A percentile compares a stretch with the other conserved stretches of the same genome.
Conservation (phyloP, 495 filamentous ascomycete genomes). For the Staphylotrichum tortipilum region DNA sequence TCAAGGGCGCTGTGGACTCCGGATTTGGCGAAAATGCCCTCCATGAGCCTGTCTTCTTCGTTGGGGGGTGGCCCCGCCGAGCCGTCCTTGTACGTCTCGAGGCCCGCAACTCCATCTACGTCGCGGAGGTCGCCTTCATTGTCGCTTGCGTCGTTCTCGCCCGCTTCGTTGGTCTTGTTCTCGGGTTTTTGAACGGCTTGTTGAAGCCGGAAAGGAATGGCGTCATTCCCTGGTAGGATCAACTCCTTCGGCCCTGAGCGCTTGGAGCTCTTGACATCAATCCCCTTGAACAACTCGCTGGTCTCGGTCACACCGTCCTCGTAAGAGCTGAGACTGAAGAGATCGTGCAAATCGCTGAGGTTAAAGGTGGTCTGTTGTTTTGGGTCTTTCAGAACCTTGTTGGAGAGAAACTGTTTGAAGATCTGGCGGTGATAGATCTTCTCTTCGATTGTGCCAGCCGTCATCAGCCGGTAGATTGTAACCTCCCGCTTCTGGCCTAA, state of each 20-base stretch:
- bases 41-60: slow-evolving; percentile 63
- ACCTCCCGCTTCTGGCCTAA: slow-evolving; percentile 91
- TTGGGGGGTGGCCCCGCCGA: slow-evolving; percentile 16
- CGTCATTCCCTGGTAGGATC: slow-evolving; percentile 15
- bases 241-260: slow-evolving; percentile 32
- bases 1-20: slow-evolving; percentile 79
- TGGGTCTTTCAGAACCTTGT: slow-evolving; percentile 88
- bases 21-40: slow-evolving; percentile 75
- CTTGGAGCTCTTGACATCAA: slow-evolving; percentile 56
- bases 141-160: slow-evolving; percentile 20
- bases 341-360: slow-evolving; percentile 75
- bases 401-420: slow-evolving; percentile 90
- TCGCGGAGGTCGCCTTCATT: slow-evolving; percentile 22
- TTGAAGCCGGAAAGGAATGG: slow-evolving; percentile 1
- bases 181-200: background rate
- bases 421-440: slow-evolving; percentile 98
- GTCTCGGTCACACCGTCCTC: slow-evolving; percentile 71
- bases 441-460: slow-evolving; percentile 95
- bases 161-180: slow-evolving; percentile 3
- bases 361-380: slow-evolving; percentile 83
- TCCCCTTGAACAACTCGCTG: slow-evolving; percentile 70
- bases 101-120: slow-evolving; percentile 33
- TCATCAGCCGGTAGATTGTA: slow-evolving; percentile 90
- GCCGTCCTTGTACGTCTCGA: slow-evolving; percentile 23
- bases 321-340: slow-evolving; percentile 71